These are phyloP conservation scores for Sphaerulina vaccinii DNA, from an alignment of 2,329 filamentous ascomycete genomes.

Conservation along the genomic window DNA sequence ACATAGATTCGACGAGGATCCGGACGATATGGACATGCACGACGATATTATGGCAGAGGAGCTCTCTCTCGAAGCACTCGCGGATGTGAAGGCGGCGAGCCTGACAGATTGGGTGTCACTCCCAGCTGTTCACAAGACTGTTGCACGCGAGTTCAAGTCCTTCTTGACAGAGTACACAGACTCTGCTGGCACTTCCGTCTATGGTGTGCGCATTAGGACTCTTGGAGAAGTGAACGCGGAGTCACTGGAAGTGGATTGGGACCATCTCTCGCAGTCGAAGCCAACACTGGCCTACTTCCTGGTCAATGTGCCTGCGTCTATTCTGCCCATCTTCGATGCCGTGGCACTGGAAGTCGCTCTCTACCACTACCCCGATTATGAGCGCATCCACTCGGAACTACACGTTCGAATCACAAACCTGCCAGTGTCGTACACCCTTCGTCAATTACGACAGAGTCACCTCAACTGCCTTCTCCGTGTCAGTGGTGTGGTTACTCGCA, in stretches of 20 bases:
- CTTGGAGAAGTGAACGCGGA: constrained; percentile 98
- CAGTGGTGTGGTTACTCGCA: constrained; percentile 88
- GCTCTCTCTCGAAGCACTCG: constrained; percentile 83
- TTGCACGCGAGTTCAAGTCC: constrained; percentile 94
- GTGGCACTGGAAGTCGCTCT: constrained; percentile 96
- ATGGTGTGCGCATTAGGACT: constrained; percentile 88
- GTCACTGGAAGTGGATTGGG: constrained; percentile 92
- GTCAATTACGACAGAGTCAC: constrained; percentile 90
- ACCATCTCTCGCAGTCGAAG: constrained; percentile 85
- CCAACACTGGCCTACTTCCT: constrained; percentile 94
- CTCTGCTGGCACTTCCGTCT: constrained; percentile 83
- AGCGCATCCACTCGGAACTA: constrained; percentile 95
- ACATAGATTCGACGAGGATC: constrained; percentile 90
- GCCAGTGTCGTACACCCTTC: constrained; percentile 90
- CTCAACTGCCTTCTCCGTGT: constrained; percentile 94
- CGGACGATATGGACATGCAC: constrained; percentile 83
- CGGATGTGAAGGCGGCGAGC: constrained; percentile 89
- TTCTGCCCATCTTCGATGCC: constrained; percentile 93
- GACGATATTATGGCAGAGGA: constrained; percentile 95
- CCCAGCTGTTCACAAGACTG: constrained; percentile 84
- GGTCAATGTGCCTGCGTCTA: constrained; percentile 91
- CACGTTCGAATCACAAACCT: constrained; percentile 96
- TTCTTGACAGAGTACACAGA: constrained; percentile 97
- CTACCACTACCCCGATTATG: constrained; percentile 95
- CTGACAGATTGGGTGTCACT: constrained; percentile 94